Conservation (phyloP, 805 yeast genomes). For the Vanderwaltozyma tropicalis region DNA sequence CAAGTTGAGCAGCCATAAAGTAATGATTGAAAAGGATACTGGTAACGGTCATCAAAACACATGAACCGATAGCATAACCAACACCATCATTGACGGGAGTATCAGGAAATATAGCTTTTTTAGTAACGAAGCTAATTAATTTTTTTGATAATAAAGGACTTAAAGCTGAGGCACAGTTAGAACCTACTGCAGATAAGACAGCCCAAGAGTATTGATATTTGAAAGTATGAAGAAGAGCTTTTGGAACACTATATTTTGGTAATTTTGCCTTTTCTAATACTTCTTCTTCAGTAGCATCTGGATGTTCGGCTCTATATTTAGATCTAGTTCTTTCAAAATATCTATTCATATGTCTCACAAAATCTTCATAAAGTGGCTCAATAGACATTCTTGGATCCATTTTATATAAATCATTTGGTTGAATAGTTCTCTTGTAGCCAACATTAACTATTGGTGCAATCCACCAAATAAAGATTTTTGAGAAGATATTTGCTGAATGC, state of each 20-base stretch:
- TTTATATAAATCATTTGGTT: slow-evolving; percentile 48
- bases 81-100: slow-evolving; percentile 47
- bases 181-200: slow-evolving; percentile 34
- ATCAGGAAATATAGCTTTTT: slow-evolving; percentile 34
- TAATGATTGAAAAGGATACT: slow-evolving; percentile 48
- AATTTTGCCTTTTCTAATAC: slow-evolving; percentile 22
- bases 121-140: slow-evolving; percentile 54
- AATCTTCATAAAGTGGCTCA: slow-evolving; percentile 31
- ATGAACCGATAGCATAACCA: slow-evolving; percentile 66
- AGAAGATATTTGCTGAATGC: slow-evolving; percentile 31
- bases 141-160: slow-evolving; percentile 59
- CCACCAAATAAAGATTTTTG: slow-evolving; percentile 54
- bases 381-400: slow-evolving; percentile 35
- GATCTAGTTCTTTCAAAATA: slow-evolving; percentile 26
- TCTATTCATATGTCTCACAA: slow-evolving; percentile 27
- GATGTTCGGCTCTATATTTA: slow-evolving; percentile 25
- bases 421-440: slow-evolving; percentile 64
- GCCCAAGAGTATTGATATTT: slow-evolving; percentile 36
- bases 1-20: slow-evolving; percentile 48
- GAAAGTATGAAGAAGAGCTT: slow-evolving; percentile 42
- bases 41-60: slow-evolving; percentile 39
- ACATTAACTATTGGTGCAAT: slow-evolving; percentile 47
- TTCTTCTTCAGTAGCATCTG: slow-evolving; percentile 32
- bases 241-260: slow-evolving; percentile 28
- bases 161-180: slow-evolving; percentile 40